These are phyloP conservation scores for Sclerotinia glacialis DNA, from an alignment of 2,329 filamentous ascomycete genomes.

Conservation along the genomic window DNA sequence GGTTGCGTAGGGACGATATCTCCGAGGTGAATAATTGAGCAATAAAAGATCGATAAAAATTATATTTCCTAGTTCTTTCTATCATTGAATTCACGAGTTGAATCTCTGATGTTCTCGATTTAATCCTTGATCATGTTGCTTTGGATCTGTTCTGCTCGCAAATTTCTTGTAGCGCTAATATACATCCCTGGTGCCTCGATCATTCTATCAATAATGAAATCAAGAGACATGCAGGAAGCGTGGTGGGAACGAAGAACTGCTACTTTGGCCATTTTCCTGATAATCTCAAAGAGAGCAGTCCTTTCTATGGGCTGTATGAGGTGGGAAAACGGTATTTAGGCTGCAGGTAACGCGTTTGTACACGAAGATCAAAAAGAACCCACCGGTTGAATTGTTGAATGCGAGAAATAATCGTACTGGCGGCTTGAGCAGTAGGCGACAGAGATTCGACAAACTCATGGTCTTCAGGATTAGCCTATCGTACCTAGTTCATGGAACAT, in stretches of 20 bases:
- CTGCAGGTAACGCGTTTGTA: constrained; percentile 49
- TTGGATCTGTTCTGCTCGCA: background rate
- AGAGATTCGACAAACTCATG: constrained; percentile 67
- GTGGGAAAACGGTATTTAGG: constrained; percentile 87
- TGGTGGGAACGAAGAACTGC: constrained; percentile 81
- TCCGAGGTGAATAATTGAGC: background rate
- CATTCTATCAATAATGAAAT: constrained; percentile 69
- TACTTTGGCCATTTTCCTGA: constrained; percentile 83
- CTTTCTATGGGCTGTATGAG: constrained; percentile 77
- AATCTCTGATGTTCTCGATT: background rate
- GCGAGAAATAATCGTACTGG: constrained; percentile 71
- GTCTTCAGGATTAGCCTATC: constrained; percentile 45
- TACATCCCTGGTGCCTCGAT: constrained; percentile 72
- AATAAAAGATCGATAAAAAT: background rate
- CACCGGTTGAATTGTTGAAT: constrained; percentile 71
- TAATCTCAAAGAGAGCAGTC: constrained; percentile 78
- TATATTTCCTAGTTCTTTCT: background rate
- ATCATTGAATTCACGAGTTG: too few species aligned
- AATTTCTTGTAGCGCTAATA: constrained; percentile 50
- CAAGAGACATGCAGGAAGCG: constrained; percentile 82
- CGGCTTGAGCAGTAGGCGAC: constrained; percentile 71
- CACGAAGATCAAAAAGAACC: constrained; percentile 60
- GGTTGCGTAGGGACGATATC: background rate
- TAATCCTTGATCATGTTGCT: background rate
- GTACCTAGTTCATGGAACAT: background rate